Evolutionary conservation across 805 yeast species (phyloP).

Genomic region (Yarrowia hollandica): DNA sequence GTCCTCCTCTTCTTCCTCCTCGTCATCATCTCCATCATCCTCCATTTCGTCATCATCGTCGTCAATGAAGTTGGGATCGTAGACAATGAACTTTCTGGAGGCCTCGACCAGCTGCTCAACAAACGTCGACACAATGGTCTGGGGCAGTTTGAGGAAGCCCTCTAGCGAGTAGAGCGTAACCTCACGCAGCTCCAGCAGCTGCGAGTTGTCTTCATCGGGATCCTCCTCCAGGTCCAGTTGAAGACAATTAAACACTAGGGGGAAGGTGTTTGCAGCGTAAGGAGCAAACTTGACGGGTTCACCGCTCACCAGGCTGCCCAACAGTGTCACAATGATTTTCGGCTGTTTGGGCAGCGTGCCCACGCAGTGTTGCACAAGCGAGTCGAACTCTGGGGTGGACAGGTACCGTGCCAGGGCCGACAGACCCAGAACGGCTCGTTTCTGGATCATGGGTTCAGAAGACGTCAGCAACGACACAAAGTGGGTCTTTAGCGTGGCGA

Average conservation of each 20-base stretch:
- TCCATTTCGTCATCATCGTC: slow-evolving; percentile 43
- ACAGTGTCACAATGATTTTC: slow-evolving; percentile 20
- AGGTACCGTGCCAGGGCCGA: slow-evolving; percentile 46
- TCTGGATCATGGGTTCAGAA: slow-evolving; percentile 48
- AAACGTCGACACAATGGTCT: slow-evolving; percentile 42
- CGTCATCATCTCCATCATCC: slow-evolving; percentile 49
- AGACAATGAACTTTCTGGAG: slow-evolving; percentile 43
- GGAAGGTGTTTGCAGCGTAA: slow-evolving; percentile 30
- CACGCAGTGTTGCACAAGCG: not conserved
- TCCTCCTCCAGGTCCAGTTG: slow-evolving; percentile 43
- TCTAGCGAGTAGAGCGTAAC: slow-evolving; percentile 49
- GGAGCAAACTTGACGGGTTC: slow-evolving; percentile 34
- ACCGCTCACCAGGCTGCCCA: slow-evolving; percentile 37
- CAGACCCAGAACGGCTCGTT: slow-evolving; percentile 52
- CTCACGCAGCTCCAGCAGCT: slow-evolving; percentile 52
- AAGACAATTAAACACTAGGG: slow-evolving; percentile 34
- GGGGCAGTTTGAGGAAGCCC: slow-evolving; percentile 27
- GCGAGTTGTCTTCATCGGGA: slow-evolving; percentile 45
- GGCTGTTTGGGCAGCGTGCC: not conserved
- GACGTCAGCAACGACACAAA: slow-evolving; percentile 45
- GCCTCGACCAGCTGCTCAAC: slow-evolving; percentile 39
- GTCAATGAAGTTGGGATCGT: slow-evolving; percentile 49
- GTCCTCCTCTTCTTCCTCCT: slow-evolving; percentile 45
- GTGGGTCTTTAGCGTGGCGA: slow-evolving; percentile 36
- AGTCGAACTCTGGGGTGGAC: slow-evolving; percentile 24